Percentiles rank a stretch among this genome's conserved stretches.
phyloP scores from a whole-genome alignment of 208 protist genomes.

The Leishmania tarentolae region DNA sequence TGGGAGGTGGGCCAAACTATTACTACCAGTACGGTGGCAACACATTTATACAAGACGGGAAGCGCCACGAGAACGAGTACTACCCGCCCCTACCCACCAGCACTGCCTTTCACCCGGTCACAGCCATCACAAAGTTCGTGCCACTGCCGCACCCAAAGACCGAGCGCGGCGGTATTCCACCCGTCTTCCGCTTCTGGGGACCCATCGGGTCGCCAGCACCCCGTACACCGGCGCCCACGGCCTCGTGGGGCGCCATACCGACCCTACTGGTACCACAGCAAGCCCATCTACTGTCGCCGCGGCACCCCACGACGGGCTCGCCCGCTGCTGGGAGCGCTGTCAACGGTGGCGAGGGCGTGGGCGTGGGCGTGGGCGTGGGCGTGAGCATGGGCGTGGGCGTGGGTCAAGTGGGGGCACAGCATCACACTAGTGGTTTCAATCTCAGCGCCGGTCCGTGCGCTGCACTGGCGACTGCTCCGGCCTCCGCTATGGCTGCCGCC shows the following conservation, averaged over 20 bases:
- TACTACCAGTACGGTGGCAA: constrained; percentile 46
- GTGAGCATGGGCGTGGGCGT: neutral
- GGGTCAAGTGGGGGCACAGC: neutral
- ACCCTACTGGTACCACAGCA: neutral
- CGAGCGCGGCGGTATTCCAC: constrained; percentile 23
- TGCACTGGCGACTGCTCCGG: neutral
- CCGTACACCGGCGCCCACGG: constrained; percentile 6
- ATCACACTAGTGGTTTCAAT: neutral
- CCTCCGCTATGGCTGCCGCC: neutral
- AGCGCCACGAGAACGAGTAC: constrained; percentile 49
- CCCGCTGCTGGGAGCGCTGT: neutral
- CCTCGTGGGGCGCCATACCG: neutral
- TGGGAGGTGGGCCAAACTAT: constrained; percentile 20
- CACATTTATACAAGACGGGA: constrained; percentile 52
- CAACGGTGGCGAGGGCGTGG: neutral
- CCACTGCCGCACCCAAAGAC: constrained; percentile 22
- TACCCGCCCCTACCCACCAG: constrained; percentile 38
- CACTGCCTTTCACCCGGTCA: constrained; percentile 18
- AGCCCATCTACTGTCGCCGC: neutral
- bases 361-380: neutral
- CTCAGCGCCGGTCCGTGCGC: neutral
- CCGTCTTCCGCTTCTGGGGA: constrained; percentile 31
- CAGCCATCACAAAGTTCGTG: constrained; percentile 11
- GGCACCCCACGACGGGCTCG: neutral
- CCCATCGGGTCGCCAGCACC: constrained; percentile 19